Percentiles rank a stretch among this genome's conserved stretches.
Evolutionary conservation across 495 filamentous ascomycete species (phyloP).

Genomic region (Ramalina intermedia): DNA sequence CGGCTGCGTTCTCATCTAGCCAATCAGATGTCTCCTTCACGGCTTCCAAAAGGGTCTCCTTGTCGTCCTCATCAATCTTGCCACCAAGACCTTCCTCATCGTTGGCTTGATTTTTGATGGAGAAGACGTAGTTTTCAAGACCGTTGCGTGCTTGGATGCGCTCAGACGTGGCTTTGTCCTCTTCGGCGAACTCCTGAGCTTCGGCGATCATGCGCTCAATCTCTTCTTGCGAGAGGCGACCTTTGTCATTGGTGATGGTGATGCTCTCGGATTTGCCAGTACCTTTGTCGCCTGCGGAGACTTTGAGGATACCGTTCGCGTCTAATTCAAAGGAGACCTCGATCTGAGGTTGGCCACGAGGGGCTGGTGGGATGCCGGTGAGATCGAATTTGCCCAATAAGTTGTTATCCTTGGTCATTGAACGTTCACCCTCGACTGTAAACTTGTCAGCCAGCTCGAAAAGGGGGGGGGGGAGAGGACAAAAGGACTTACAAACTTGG

Average conservation of each 20-base stretch:
- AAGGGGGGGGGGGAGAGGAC: background rate
- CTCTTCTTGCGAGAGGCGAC: conserved; percentile 86
- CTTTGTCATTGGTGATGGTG: conserved; percentile 98
- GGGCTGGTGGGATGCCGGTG: conserved; percentile 84
- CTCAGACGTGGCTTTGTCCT: conserved; percentile 93
- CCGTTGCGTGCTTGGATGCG: conserved; percentile 92
- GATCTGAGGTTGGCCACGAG: conserved; percentile 92
- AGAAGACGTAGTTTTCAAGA: conserved; percentile 94
- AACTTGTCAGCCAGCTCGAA: conserved; percentile 8
- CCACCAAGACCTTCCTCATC: conserved; percentile 93
- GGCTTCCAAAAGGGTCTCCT: conserved; percentile 89
- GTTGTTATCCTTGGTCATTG: conserved; percentile 96
- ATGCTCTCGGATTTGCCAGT: conserved; percentile 94
- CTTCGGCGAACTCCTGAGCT: conserved; percentile 95
- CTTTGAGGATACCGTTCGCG: conserved; percentile 95
- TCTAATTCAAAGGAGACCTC: conserved; percentile 96
- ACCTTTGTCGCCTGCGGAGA: conserved; percentile 89
- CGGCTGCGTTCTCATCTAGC: conserved; percentile 89
- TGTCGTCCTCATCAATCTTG: conserved; percentile 98
- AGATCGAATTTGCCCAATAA: conserved; percentile 95
- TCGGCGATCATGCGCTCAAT: conserved; percentile 97
- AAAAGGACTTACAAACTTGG: conserved; percentile 53
- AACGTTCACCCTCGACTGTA: conserved; percentile 72
- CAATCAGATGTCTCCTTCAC: conserved; percentile 96
- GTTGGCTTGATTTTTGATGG: conserved; percentile 96